Evolutionary conservation across 2,329 filamentous ascomycete genomes (phyloP), one percentile per base, ranked within the genome.

Genomic region (Colletotrichum sp.): DNA sequence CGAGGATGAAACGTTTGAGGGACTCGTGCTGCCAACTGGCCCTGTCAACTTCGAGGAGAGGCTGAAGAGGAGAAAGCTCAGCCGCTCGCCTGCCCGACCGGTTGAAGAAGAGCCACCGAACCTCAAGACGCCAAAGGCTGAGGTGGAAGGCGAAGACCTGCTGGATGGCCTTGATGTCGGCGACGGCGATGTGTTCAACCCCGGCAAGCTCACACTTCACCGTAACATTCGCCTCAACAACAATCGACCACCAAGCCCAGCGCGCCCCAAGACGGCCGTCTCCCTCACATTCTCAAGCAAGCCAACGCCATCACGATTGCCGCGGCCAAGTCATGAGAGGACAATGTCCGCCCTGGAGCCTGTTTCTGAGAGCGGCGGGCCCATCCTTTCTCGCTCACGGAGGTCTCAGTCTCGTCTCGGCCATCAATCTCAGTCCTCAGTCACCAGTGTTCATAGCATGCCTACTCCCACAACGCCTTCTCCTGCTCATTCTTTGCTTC

Each of bases 231-330:
- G 96, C 83, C 90, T 98, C 80, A 98, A 98, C 85, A 91, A 93
- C 78, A 87, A 92, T 77, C 89, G 92, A 69, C 90, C 92, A 24
- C 87, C 90, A 16, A 96, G 95, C 78, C 94, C 95, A 63, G 90
- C 91, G 26, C 91, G 94, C 77, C 91, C 91, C 24, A 93, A 93
- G 82, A 92, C 95, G 21, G 93, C 95, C 13, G 94, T 97, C 32
- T 96, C 96, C 15, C 88, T 99, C 77, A 98, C 96, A 8, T 99
- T 99, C 82, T 98, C 95, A 64, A 97, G 94, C 84, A 96, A 96
- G 81, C 86, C 91, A n/a, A 82, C 87, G 28, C 86, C 82, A 34
- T 97, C 96, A 39, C 93, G 96, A 72, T 94, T 98, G 76, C 96
- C 96, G 48, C 92, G 96, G 67, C 94, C 96, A 43, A 89, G 89